Conservation (phyloP, 2,329 filamentous ascomycete species). For the Penicillium janthinellum region DNA sequence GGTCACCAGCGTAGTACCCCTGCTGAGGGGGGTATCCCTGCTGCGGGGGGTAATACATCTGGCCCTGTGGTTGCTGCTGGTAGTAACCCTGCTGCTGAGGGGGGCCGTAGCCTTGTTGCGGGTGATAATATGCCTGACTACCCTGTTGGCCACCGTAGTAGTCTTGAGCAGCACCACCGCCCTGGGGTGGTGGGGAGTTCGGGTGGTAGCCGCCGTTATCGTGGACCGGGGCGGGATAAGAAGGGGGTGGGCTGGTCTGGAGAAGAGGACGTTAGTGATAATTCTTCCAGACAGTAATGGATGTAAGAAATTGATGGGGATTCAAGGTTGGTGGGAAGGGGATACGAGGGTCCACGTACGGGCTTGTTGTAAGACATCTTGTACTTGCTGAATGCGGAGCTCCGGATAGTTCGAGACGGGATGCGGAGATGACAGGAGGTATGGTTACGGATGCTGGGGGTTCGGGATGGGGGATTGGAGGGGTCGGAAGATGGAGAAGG, state of each 20-base stretch:
- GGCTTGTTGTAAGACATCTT: conserved; percentile 40
- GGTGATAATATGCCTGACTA: conserved; percentile 29
- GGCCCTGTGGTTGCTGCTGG: conserved; percentile 32
- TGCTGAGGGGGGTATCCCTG: conserved; percentile 28
- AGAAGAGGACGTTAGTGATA: neutral
- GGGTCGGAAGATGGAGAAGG: neutral
- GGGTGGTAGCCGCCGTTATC: conserved; percentile 34
- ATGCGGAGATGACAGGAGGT: conserved; percentile 6
- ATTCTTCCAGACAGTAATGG: neutral
- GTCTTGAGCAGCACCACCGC: conserved; percentile 28
- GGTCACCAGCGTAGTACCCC: conserved; percentile 42
- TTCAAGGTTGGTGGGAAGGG: neutral
- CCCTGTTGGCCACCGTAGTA: conserved; percentile 34
- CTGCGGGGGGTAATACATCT: conserved; percentile 31
- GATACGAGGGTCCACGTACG: conserved; percentile 22
- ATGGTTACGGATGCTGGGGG: neutral
- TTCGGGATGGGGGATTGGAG: neutral
- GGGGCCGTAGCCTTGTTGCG: conserved; percentile 24
- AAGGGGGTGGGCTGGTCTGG: conserved; percentile 41
- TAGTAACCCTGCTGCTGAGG: conserved; percentile 34
- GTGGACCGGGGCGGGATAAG: conserved; percentile 39
- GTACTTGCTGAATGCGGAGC: conserved; percentile 10
- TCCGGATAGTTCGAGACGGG: neutral
- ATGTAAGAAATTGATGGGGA: neutral
- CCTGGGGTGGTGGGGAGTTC: conserved; percentile 31